phyloP scores from a whole-genome alignment of 2,329 filamentous ascomycete genomes.

The Scopulariopsis brevicaulis region DNA sequence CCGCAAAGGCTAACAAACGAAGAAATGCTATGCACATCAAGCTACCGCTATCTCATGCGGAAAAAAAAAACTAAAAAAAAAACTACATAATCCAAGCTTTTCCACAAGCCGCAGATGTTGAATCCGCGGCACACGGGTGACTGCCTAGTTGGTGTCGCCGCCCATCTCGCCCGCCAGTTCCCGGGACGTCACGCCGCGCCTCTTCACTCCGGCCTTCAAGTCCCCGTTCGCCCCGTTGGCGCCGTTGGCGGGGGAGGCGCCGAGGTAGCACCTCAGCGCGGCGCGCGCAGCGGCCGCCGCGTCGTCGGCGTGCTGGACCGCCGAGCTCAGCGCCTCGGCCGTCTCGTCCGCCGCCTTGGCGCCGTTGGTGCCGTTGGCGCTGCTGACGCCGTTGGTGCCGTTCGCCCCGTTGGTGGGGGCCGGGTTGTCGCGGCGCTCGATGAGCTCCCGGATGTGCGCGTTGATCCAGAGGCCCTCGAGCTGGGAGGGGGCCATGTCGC shows the following conservation, averaged over 20 bases:
- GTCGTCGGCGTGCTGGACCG: constrained; percentile 31
- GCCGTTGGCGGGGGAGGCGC: constrained; percentile 12
- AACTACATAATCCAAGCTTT: neutral
- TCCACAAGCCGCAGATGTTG: neutral
- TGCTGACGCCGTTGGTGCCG: constrained; percentile 5
- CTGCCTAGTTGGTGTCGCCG: constrained; percentile 34
- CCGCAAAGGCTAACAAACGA: neutral
- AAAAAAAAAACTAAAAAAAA: neutral
- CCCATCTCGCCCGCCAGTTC: constrained; percentile 51
- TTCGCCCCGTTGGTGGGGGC: constrained; percentile 3
- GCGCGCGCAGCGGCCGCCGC: constrained; percentile 30
- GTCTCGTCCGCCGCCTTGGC: too few relatives aligned
- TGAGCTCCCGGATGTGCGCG: constrained; percentile 44
- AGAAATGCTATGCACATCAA: neutral
- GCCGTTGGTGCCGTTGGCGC: constrained; percentile 18
- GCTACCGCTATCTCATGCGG: neutral
- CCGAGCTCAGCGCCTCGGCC: too few relatives aligned
- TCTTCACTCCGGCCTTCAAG: constrained; percentile 11
- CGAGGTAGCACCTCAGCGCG: constrained; percentile 28
- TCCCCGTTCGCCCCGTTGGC: constrained; percentile 5
- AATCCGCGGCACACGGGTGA: neutral
- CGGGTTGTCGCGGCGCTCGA: constrained; percentile 25
- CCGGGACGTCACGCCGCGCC: constrained; percentile 38
- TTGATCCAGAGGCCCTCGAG: constrained; percentile 51
- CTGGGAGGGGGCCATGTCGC: constrained; percentile 40